phyloP scores from a whole-genome alignment of 495 filamentous ascomycete species.

The Hyaloscypha bicolor region DNA sequence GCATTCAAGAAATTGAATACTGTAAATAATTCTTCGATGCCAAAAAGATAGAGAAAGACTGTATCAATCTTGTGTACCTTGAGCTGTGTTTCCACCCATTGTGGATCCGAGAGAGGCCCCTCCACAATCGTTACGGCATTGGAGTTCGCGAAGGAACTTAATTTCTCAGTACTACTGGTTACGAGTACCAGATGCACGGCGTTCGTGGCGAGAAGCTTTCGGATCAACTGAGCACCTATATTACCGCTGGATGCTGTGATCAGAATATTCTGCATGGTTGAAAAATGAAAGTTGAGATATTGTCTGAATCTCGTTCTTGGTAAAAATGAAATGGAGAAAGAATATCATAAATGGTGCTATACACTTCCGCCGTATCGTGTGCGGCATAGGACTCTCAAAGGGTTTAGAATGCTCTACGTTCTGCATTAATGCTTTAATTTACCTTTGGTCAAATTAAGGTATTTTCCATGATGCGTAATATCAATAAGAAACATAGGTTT shows the following conservation, averaged over 20 bases:
- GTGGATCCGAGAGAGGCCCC: neutral
- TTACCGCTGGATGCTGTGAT: neutral
- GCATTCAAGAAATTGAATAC: neutral
- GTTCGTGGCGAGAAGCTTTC: neutral
- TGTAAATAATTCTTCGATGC: constrained; percentile 2
- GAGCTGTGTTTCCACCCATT: constrained; percentile 6
- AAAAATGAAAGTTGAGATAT: neutral
- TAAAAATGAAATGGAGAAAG: too few species aligned
- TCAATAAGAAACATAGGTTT: too few species aligned
- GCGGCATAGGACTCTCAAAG: too few species aligned
- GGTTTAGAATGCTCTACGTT: too few species aligned
- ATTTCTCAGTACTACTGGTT: neutral
- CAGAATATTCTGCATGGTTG: constrained; percentile 1
- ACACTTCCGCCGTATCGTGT: too few species aligned
- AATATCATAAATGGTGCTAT: too few species aligned
- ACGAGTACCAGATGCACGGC: neutral
- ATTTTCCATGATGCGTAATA: too few species aligned
- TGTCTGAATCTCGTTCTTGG: too few species aligned
- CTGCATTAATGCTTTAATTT: too few species aligned
- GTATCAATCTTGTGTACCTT: constrained; percentile 3
- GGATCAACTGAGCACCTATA: neutral
- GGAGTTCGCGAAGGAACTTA: neutral
- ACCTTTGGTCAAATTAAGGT: too few species aligned
- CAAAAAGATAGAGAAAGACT: constrained; percentile 7
- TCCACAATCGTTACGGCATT: constrained; percentile 13